Base-by-base conservation (phyloP, 1,284 basidiomycete genomes). In the Bondarzewia mesenterica region DNA sequence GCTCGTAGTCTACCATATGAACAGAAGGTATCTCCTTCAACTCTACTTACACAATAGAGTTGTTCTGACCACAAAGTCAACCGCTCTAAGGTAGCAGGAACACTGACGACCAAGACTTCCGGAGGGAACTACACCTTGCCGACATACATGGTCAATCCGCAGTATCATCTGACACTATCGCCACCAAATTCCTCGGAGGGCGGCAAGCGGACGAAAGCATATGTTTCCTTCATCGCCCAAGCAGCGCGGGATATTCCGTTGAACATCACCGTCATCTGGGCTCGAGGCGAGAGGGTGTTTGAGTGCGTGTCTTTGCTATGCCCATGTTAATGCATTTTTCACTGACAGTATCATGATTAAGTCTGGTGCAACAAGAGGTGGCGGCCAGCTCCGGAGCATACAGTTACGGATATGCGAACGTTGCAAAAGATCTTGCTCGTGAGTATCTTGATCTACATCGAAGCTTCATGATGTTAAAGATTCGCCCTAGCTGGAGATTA, bases 121-220 rank as follows among this genome's bases (percentile, higher is more conserved):
- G 94, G 94, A 0, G 94, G 94, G 0, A 93, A 93, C 58, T 77
- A 82, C 42, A 78, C 78, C 0, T 74, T 82, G 55, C 77, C 89
- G 1, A 84, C 85, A 0, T 96, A 90, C 66, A 86, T 94, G 79
- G 67, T 78, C 50, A 98, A 98, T 60, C 94, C 94, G 0, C 93
- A 97, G 61, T 97, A 89, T 63, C 72, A 74, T 43, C 66, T 97
- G 4, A 71, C 63, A 2, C 66, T 94, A 12, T 65, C 72, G 48
- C 64, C 75, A 0, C 60, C 64, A 6, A 61, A 54, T 45, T 51
- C 49, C 7, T 36, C 54, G 8, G 52, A 56, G 26, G 47, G 38
- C 1, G 52, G 39, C 2, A 54, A 50, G 10, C 51, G 54, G 21
- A 26, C 60, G 41, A 79, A 76, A 55, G 67, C 73, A 0, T 62